These are phyloP conservation scores for Ophiocordyceps unilateralis DNA, from an alignment of 2,329 filamentous ascomycete species.

Conservation along the genomic window DNA sequence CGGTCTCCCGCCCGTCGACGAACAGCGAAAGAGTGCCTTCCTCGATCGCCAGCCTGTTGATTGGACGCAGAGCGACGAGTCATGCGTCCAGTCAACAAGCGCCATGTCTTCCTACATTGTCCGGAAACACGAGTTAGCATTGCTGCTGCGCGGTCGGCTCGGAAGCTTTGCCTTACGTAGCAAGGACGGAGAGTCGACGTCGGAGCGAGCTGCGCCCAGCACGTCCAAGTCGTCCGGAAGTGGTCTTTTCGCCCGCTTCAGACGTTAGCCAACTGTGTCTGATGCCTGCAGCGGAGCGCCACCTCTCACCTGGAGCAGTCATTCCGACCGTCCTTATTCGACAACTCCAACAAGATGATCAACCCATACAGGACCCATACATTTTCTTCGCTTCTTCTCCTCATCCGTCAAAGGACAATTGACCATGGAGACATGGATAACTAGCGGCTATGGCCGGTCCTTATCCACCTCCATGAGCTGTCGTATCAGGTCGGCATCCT, in stretches of 20 bases:
- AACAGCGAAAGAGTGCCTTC: neutral
- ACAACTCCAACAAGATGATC: neutral
- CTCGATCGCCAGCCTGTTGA: conserved; percentile 25
- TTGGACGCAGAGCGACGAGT: conserved; percentile 42
- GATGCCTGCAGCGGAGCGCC: neutral
- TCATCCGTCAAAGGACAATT: neutral
- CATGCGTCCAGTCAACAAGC: conserved; percentile 3
- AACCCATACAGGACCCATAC: neutral
- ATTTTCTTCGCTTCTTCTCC: neutral
- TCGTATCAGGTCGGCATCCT: conserved; percentile 32
- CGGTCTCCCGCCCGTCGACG: conserved; percentile 1
- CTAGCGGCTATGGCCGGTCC: conserved; percentile 6
- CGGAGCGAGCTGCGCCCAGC: conserved; percentile 5
- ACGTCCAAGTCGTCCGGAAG: conserved; percentile 16
- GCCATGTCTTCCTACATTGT: conserved; percentile 13
- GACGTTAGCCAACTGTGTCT: conserved; percentile 13
- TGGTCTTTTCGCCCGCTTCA: conserved; percentile 27
- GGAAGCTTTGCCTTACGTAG: conserved; percentile 15
- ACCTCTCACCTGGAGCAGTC: neutral
- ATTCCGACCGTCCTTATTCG: neutral
- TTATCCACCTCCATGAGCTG: conserved; percentile 28
- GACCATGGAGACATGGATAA: neutral
- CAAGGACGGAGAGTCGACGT: conserved; percentile 9
- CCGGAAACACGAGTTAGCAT: conserved; percentile 29
- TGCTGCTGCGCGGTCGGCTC: conserved; percentile 27